Conservation (phyloP, 768 basidiomycete species). For the Lentinula sp. region DNA sequence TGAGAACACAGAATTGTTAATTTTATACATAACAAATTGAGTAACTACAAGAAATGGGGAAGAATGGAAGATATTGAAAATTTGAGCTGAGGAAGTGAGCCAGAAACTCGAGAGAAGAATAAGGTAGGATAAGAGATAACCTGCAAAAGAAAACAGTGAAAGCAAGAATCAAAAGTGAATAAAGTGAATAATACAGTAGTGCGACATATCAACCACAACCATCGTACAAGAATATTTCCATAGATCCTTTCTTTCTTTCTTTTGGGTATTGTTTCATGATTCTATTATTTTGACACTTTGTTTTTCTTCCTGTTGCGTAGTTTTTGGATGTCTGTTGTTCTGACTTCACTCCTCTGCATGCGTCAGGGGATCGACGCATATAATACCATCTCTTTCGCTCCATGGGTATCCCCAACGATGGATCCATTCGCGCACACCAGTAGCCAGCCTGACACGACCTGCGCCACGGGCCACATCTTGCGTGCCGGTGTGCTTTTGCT, state of each 20-base stretch:
- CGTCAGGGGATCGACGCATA: constrained; percentile 83
- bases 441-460: constrained; percentile 75
- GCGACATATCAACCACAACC: constrained; percentile 4
- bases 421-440: constrained; percentile 86
- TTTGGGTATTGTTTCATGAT: not conserved
- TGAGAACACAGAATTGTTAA: not conserved
- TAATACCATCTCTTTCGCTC: constrained; percentile 86
- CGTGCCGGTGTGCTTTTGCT: constrained; percentile 94
- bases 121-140: not conserved
- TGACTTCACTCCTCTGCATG: constrained; percentile 44
- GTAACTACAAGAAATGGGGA: not conserved
- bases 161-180: not conserved
- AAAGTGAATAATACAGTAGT: constrained; percentile 4
- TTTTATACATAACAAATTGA: not conserved
- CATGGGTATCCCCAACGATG: constrained; percentile 95
- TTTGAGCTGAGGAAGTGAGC: not conserved
- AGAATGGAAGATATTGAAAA: not conserved
- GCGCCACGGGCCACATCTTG: constrained; percentile 80
- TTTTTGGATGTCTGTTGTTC: not conserved
- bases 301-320: not conserved
- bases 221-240: not conserved
- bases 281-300: not conserved
- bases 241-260: not conserved
- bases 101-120: not conserved
- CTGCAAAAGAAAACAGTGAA: not conserved